Evolutionary conservation across 371 early-diverging fungal genomes (phyloP), one percentile per base, ranked within the genome.

Genomic region (Circinella umbellata): DNA sequence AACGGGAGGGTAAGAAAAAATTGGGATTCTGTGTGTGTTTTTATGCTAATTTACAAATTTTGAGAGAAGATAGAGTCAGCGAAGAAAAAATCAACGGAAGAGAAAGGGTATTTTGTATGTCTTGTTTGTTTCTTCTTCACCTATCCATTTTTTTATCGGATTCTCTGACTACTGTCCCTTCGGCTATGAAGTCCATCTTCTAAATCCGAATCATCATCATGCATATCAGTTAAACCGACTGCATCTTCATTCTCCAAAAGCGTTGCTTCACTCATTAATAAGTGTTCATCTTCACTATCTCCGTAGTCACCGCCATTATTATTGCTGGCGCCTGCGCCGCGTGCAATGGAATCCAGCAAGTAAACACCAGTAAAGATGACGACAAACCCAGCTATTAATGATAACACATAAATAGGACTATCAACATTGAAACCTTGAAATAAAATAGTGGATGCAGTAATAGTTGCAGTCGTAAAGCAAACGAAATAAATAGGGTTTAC

Each of bases 401-500:
- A 93, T 3, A 92, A 85, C 46, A 95, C 84, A 71, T 95, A 88
- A n/a, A 89, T 90, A 17, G 88, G 82, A 46, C 85, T 88, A 8
- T 91, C 85, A 17, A 91, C 90, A 67, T 91, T 86, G 75, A 95
- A 93, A 17, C 96, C 97, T 73, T 94, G 90, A 84, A 92, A 95
- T 20, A 97, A 79, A 48, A 95, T 90, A 27, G 94, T 91, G 0
- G 94, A 94, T 1, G 96, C 96, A 13, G 90, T 76, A 61, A 97
- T 94, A 4, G 96, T 97, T 9, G 95, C 94, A 34, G 96, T 92
- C 36, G 97, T 97, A 75, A 97, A 97, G 70, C 92, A 90, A 39
- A 96, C 96, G 78, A 95, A 97, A 80, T 97, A 97, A 66, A 96
- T 93, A 17, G 94, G 94, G 70, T 92, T 94, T 46, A 94, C 95